Conservation (phyloP, 2,329 filamentous ascomycete species). For the Fusarium chuoi region DNA sequence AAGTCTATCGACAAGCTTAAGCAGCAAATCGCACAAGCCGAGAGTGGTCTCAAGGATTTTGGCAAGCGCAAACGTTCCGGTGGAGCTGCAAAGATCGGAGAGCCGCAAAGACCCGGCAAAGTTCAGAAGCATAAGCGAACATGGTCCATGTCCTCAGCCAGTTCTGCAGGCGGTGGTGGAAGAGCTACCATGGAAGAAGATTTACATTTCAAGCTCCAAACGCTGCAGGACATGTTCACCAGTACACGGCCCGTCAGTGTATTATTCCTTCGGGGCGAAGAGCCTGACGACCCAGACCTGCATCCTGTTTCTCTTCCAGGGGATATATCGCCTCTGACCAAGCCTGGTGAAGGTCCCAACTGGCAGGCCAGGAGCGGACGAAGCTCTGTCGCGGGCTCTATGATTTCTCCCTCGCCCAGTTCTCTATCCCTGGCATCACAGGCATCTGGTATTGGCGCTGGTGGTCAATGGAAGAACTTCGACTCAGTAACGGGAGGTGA, state of each 20-base stretch:
- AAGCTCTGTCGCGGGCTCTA: constrained; percentile 68
- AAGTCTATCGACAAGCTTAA: constrained; percentile 97
- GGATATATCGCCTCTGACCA: constrained; percentile 70
- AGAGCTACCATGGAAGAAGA: constrained; percentile 76
- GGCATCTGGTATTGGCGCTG: constrained; percentile 54
- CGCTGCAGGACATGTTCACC: constrained; percentile 87
- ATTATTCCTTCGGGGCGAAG: constrained; percentile 79
- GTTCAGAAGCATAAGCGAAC: constrained; percentile 90
- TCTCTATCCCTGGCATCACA: constrained; percentile 71
- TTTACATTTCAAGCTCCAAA: constrained; percentile 79
- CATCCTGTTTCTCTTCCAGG: constrained; percentile 80
- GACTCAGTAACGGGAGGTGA: constrained; percentile 64
- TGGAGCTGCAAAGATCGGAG: constrained; percentile 58
- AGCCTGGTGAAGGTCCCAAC: constrained; percentile 58
- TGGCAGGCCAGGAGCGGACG: constrained; percentile 65
- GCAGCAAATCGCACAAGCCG: constrained; percentile 86
- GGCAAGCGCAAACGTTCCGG: constrained; percentile 71
- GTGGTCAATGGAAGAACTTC: constrained; percentile 66
- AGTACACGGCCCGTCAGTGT: constrained; percentile 83
- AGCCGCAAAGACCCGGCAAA: constrained; percentile 77
- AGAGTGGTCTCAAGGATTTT: constrained; percentile 74
- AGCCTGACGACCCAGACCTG: constrained; percentile 81
- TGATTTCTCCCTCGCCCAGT: constrained; percentile 74
- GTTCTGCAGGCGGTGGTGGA: constrained; percentile 62
- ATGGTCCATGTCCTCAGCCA: constrained; percentile 91